Evolutionary conservation across 257 asterid genomes (phyloP), one percentile per base, ranked within the genome.

Genomic region (Phtheirospermum japonicum): DNA sequence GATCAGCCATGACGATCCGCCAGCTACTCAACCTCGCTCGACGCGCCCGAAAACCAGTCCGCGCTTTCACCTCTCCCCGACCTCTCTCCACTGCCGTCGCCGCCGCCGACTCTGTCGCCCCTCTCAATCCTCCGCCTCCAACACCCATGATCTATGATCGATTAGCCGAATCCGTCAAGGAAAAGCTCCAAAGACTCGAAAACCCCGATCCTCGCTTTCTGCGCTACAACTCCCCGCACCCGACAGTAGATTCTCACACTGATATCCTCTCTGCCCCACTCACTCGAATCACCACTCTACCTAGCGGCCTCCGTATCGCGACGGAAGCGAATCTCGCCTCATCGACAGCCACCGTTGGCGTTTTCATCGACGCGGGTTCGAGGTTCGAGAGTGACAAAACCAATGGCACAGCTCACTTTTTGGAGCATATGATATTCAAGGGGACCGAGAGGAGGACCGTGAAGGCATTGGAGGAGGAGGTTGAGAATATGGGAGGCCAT

Each of bases 401-500:
- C 13, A 89, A 76, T 28, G 99, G 99, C 36, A 93, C 97, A 2
- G 97, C 99, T 0, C 96, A 93, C 69, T 93, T 93, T 65, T 71
- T 93, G 64, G 97, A 89, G 78, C 99, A 93, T 64, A 89, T 93
- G 99, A 93, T 93, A 57, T 87, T 87, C 63, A 89, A 89, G 83
- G 99, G 97, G 18, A 87, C 99, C n/a, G 81, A 82, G 76, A 83
- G 60, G 77, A 76, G 97, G 66, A 66, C 59, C 1, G 83, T 95
- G 31, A 77, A 89, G 68, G 77, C 66, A 1, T 64, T 93, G 82
- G 97, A 93, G 81, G 96, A 93, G 82, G 96, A 89, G 81, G 83
- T 92, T 81, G 99, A 92, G 86, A 85, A 89, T 70, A 86, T 92
- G 86, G 99, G 97, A 0, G 97, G 96, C 4, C 99, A 89, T 82